A percentile compares a stretch with the other conserved stretches of the same genome.
These are phyloP conservation scores for Cinnamomum chago DNA, from an alignment of 164 flowering plant species.

Conservation along the genomic window DNA sequence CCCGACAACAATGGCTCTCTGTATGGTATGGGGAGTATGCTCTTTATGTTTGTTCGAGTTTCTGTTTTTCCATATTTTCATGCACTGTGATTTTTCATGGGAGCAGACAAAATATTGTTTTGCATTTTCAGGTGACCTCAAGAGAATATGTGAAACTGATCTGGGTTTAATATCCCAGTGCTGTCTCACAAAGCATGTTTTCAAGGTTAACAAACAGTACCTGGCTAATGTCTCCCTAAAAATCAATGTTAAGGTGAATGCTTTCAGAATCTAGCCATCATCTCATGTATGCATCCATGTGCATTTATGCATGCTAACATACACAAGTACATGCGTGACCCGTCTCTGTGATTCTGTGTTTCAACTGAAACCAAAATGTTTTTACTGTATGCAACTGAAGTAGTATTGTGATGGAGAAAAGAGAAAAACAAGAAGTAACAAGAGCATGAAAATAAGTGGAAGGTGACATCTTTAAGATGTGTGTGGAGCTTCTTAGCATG, in stretches of 20 bases:
- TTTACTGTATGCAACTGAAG: too few relatives aligned
- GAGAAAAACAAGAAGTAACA: too few relatives aligned
- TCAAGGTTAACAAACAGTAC: conserved; percentile 86
- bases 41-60: background rate
- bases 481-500: too few relatives aligned
- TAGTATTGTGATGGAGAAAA: too few relatives aligned
- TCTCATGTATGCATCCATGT: too few relatives aligned
- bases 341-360: background rate
- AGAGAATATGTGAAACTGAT: conserved; percentile 94
- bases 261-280: too few relatives aligned
- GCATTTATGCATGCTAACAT: too few relatives aligned
- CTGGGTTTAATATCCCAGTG: conserved; percentile 92
- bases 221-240: conserved; percentile 71
- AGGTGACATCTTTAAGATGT: too few relatives aligned
- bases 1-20: conserved; percentile 80
- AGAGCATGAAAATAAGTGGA: too few relatives aligned
- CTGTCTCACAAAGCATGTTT: conserved; percentile 84
- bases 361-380: too few relatives aligned
- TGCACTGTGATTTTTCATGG: background rate
- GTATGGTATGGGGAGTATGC: conserved; percentile 45
- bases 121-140: conserved; percentile 62
- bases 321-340: too few relatives aligned
- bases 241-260: conserved; percentile 71
- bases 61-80: background rate
- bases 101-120: background rate